Conservation (phyloP, 73 alveolate genomes). For the Paramecium bursaria region DNA sequence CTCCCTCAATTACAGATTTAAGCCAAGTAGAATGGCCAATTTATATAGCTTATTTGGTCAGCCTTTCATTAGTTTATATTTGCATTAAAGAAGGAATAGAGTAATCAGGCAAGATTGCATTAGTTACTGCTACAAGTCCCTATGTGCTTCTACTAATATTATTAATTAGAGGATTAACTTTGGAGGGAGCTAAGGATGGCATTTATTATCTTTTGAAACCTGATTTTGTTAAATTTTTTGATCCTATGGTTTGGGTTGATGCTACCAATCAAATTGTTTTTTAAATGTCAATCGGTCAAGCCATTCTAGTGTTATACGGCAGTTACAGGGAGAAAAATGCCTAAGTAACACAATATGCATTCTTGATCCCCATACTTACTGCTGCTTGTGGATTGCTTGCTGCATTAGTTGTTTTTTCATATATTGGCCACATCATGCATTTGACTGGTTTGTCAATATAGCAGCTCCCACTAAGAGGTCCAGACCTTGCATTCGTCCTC, state of each 20-base stretch:
- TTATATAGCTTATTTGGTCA: slow-evolving; percentile 42
- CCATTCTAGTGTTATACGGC: slow-evolving; percentile 62
- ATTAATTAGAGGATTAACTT: slow-evolving; percentile 72
- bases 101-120: slow-evolving; percentile 70
- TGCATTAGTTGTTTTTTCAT: slow-evolving; percentile 69
- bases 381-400: slow-evolving; percentile 73
- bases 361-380: slow-evolving; percentile 70
- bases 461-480: slow-evolving; percentile 72
- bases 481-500: slow-evolving; percentile 76
- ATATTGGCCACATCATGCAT: slow-evolving; percentile 69
- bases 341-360: slow-evolving; percentile 50
- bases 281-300: slow-evolving; percentile 69
- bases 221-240: slow-evolving; percentile 65
- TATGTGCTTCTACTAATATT: slow-evolving; percentile 68
- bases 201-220: slow-evolving; percentile 69
- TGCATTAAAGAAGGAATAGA: slow-evolving; percentile 70
- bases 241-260: slow-evolving; percentile 74
- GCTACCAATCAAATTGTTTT: slow-evolving; percentile 73
- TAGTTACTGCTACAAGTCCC: slow-evolving; percentile 74
- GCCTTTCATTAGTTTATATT: slow-evolving; percentile 41
- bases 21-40: slow-evolving; percentile 63
- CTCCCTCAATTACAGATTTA: slow-evolving; percentile 38
- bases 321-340: slow-evolving; percentile 61
- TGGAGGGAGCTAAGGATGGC: slow-evolving; percentile 73
- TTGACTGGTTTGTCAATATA: slow-evolving; percentile 41